phyloP scores from a whole-genome alignment of 306 rosid genomes.

The Pachyrhizus erosus region DNA sequence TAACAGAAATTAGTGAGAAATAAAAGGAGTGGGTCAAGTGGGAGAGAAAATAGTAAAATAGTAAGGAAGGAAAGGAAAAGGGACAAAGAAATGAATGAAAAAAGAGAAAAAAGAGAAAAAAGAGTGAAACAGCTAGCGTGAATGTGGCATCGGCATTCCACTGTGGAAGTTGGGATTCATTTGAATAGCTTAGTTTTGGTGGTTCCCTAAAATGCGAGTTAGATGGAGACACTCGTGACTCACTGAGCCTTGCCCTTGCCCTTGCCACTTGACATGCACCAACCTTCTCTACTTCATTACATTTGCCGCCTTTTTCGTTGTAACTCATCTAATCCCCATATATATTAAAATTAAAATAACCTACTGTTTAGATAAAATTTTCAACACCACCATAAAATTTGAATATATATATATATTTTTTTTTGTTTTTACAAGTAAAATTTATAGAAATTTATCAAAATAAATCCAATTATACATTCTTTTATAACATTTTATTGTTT shows the following conservation, averaged over 20 bases:
- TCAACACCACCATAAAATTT: too few relatives aligned
- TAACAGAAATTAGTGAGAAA: background rate
- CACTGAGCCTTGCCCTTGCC: background rate
- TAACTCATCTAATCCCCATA: too few relatives aligned
- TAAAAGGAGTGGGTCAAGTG: background rate
- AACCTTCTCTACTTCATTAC: background rate
- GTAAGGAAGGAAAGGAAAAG: background rate
- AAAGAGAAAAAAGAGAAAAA: background rate
- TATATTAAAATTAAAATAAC: too few relatives aligned
- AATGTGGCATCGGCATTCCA: slow-evolving; percentile 45
- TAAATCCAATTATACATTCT: too few relatives aligned
- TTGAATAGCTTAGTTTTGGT: background rate
- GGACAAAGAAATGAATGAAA: background rate
- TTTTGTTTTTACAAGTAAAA: too few relatives aligned
- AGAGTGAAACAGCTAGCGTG: slow-evolving; percentile 43
- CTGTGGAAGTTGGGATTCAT: background rate
- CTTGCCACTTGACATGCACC: background rate
- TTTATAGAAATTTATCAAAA: too few relatives aligned
- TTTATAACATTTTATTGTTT: too few relatives aligned
- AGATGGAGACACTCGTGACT: background rate
- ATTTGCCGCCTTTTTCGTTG: background rate
- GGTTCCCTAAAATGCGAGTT: slow-evolving; percentile 42
- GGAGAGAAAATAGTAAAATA: background rate
- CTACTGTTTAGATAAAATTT: too few relatives aligned
- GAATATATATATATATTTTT: too few relatives aligned